Conservation (phyloP, 139 green algal genomes). For the Closterium sp. region DNA sequence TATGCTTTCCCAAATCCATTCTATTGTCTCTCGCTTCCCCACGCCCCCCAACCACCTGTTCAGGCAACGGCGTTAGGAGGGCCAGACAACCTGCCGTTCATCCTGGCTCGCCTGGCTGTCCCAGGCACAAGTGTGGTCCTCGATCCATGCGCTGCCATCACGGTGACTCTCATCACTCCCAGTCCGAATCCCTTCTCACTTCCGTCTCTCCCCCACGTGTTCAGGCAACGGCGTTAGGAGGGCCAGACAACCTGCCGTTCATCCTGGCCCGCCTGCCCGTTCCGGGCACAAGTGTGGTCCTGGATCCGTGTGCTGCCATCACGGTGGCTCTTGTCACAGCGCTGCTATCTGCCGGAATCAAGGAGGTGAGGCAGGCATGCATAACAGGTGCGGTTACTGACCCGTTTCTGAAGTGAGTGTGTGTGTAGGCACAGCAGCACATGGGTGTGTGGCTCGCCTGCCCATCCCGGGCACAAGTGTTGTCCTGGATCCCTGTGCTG, state of each 20-base stretch:
- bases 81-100: constrained; percentile 5
- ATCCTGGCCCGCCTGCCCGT: background rate
- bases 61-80: constrained; percentile 18
- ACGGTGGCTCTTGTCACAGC: constrained; percentile 3
- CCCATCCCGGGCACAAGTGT: background rate
- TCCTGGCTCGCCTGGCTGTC: background rate
- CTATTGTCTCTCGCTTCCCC: background rate
- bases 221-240: constrained; percentile 10
- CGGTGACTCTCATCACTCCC: too few species aligned
- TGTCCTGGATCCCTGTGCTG: constrained; percentile 23
- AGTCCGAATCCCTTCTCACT: background rate
- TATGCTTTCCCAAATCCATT: background rate
- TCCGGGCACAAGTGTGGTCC: background rate
- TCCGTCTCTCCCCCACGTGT: background rate
- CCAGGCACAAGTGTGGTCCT: background rate
- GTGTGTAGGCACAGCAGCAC: too few species aligned
- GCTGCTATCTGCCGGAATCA: constrained; percentile 29
- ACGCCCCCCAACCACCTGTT: background rate
- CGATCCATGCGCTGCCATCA: constrained; percentile 27
- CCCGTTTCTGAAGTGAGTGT: too few species aligned
- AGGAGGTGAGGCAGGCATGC: too few species aligned
- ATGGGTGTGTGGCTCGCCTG: constrained; percentile 4
- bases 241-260: constrained; percentile 13
- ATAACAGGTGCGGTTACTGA: background rate
- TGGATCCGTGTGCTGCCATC: constrained; percentile 24